phyloP scores from a whole-genome alignment of 805 yeast species.

The Teunomyces kruisii region DNA sequence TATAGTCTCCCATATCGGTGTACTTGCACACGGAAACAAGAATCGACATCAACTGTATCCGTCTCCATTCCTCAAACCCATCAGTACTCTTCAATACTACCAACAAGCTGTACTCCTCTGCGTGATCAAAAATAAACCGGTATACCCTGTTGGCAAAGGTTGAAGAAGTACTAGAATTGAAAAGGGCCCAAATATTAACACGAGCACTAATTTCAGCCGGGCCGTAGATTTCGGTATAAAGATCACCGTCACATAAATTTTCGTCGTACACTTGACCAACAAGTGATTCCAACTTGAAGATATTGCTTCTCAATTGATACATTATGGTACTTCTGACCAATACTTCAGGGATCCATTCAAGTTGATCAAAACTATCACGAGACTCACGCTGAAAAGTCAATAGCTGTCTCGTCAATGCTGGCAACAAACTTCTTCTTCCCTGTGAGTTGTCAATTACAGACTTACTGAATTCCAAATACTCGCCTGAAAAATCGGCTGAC shows the following conservation, averaged over 20 bases:
- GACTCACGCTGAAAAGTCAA: constrained; percentile 41
- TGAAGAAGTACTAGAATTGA: constrained; percentile 31
- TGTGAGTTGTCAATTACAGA: constrained; percentile 49
- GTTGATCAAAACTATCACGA: constrained; percentile 34
- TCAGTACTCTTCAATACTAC: constrained; percentile 57
- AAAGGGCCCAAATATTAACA: constrained; percentile 48
- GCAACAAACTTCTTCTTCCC: constrained; percentile 70
- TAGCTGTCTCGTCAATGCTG: constrained; percentile 51
- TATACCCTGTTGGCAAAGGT: constrained; percentile 32
- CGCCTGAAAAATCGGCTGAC: constrained; percentile 30
- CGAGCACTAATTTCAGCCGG: constrained; percentile 54
- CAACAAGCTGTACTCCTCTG: constrained; percentile 42
- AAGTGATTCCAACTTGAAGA: constrained; percentile 59
- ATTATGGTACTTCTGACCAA: constrained; percentile 47
- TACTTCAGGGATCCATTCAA: constrained; percentile 52
- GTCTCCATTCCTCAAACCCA: constrained; percentile 64
- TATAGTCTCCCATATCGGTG: constrained; percentile 20
- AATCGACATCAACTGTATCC: constrained; percentile 59
- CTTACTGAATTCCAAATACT: constrained; percentile 33
- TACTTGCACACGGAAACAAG: constrained; percentile 45
- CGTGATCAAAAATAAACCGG: constrained; percentile 36
- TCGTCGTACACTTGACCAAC: constrained; percentile 54
- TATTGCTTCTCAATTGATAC: constrained; percentile 54
- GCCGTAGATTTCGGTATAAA: constrained; percentile 55
- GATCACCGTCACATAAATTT: constrained; percentile 30